phyloP scores from a whole-genome alignment of 225 moss, liverwort and hornwort genomes.

The Polytrichum formosum region DNA sequence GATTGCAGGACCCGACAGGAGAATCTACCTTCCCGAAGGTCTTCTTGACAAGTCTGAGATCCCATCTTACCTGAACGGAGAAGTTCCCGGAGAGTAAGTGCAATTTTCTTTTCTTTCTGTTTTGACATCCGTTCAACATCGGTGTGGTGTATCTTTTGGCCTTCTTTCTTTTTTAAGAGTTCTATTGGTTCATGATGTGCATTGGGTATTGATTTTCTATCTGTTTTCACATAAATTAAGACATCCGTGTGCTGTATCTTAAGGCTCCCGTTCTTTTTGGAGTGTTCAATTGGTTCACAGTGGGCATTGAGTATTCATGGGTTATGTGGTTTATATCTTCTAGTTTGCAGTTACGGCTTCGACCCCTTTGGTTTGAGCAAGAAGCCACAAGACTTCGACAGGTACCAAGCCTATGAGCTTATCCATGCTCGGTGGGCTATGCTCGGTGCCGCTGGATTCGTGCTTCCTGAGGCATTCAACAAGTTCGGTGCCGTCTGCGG shows the following conservation, averaged over 20 bases:
- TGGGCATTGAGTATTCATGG: no score
- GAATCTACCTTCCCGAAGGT: constrained; percentile 82
- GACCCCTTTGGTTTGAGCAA: constrained; percentile 70
- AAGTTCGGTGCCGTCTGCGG: constrained; percentile 60
- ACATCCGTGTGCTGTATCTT: no score
- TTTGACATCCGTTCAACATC: no score
- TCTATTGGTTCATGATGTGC: no score
- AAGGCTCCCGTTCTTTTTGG: no score
- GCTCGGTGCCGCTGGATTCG: constrained; percentile 58
- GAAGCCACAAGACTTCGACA: constrained; percentile 62
- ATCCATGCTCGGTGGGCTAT: constrained; percentile 66
- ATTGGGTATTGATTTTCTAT: no score
- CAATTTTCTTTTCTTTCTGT: not conserved
- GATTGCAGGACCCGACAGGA: constrained; percentile 57
- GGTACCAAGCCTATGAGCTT: constrained; percentile 53
- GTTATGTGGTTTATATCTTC: no score
- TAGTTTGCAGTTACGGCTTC: constrained; percentile 57
- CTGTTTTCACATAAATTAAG: no score
- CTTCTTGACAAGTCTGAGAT: constrained; percentile 70
- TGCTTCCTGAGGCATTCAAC: constrained; percentile 64
- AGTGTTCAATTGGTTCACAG: no score
- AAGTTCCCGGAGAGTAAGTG: constrained; percentile 70
- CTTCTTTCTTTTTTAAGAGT: no score
- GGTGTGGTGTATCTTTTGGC: no score
- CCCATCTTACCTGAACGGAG: constrained; percentile 63